phyloP scores from a whole-genome alignment of 805 yeast species.

The Wickerhamomyces queroliae region DNA sequence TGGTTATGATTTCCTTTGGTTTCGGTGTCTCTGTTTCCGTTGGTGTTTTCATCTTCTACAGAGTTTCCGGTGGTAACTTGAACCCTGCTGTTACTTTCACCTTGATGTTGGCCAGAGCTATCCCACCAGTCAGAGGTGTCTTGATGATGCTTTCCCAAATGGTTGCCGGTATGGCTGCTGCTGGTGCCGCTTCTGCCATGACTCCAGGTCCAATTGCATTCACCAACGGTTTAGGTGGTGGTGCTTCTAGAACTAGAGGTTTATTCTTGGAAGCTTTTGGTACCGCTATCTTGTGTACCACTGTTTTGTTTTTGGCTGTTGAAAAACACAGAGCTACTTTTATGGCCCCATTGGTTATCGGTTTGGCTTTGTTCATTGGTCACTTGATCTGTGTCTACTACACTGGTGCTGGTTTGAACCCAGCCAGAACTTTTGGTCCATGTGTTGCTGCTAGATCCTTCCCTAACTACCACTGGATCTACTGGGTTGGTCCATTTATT shows the following conservation, averaged over 20 bases:
- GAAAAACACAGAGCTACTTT: constrained; percentile 72
- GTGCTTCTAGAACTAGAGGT: constrained; percentile 68
- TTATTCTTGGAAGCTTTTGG: constrained; percentile 79
- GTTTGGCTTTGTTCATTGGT: constrained; percentile 74
- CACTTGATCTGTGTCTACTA: constrained; percentile 77
- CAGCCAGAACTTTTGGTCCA: constrained; percentile 87
- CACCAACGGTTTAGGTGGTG: constrained; percentile 68
- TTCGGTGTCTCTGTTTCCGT: constrained; percentile 84
- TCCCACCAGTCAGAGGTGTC: constrained; percentile 65
- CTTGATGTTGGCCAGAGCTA: constrained; percentile 65
- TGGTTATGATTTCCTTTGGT: constrained; percentile 78
- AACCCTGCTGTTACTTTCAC: constrained; percentile 85
- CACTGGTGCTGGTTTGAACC: constrained; percentile 91
- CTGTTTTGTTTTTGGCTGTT: constrained; percentile 79
- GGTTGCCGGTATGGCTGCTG: constrained; percentile 88
- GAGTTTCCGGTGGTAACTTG: constrained; percentile 84
- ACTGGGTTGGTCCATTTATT: constrained; percentile 83
- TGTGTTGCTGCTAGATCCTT: constrained; percentile 64
- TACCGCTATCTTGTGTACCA: constrained; percentile 63
- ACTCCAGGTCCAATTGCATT: constrained; percentile 76
- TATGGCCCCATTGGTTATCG: constrained; percentile 80
- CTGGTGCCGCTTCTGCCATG: constrained; percentile 81
- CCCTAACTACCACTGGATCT: constrained; percentile 86
- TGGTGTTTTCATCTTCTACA: constrained; percentile 59
- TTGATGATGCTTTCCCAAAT: constrained; percentile 64